Conservation (phyloP, 2,329 filamentous ascomycete genomes). For the Cordyceps farinosa region DNA sequence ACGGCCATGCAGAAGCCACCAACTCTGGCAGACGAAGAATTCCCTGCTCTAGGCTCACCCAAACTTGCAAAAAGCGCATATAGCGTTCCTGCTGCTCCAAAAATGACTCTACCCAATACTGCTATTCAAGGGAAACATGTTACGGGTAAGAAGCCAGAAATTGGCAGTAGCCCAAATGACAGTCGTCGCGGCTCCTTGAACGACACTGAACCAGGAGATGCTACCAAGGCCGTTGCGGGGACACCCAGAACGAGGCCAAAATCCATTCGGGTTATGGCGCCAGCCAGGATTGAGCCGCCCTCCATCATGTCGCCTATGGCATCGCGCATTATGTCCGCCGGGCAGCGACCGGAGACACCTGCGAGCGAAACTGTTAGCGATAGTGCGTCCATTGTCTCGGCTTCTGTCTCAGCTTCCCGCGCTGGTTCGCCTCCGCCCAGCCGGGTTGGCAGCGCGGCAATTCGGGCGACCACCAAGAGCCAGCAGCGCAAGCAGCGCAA, state of each 20-base stretch:
- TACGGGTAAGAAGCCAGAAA: constrained; percentile 30
- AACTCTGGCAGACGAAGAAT: constrained; percentile 51
- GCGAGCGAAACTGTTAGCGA: constrained; percentile 73
- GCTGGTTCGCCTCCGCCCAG: constrained; percentile 66
- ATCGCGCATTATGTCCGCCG: constrained; percentile 29
- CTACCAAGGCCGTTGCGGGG: constrained; percentile 45
- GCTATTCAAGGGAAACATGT: constrained; percentile 33
- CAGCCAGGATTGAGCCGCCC: constrained; percentile 58
- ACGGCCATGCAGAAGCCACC: constrained; percentile 32
- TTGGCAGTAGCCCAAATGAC: constrained; percentile 21
- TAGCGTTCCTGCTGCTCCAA: constrained; percentile 33
- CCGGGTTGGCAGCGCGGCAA: constrained; percentile 65
- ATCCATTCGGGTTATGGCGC: constrained; percentile 66
- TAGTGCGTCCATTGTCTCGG: constrained; percentile 69
- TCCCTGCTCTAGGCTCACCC: constrained; percentile 53
- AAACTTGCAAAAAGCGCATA: constrained; percentile 35
- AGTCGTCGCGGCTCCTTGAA: constrained; percentile 19
- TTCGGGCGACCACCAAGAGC: constrained; percentile 70
- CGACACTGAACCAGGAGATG: constrained; percentile 26
- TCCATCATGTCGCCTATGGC: constrained; percentile 34
- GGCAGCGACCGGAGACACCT: constrained; percentile 65
- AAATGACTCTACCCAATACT: constrained; percentile 25
- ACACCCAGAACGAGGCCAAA: constrained; percentile 53
- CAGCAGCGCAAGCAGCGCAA: constrained; percentile 74
- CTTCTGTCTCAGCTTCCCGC: constrained; percentile 63